These are phyloP conservation scores for Neofusicoccum laricinum DNA, from an alignment of 2,329 filamentous ascomycete genomes.

Conservation along the genomic window DNA sequence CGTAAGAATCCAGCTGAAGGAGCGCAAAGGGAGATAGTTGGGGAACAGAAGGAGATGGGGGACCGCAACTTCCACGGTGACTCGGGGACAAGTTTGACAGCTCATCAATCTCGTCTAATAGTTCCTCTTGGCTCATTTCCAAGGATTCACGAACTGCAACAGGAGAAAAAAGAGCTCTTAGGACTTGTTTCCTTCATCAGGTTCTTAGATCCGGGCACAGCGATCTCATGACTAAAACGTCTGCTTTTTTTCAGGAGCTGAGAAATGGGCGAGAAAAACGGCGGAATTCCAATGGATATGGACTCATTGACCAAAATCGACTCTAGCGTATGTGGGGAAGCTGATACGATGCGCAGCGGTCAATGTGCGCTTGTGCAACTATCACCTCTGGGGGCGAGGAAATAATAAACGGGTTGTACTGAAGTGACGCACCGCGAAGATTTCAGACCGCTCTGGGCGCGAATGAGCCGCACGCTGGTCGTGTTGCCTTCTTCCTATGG, in stretches of 20 bases:
- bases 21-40: neutral
- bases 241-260: neutral
- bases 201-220: too few species aligned
- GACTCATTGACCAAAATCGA: constrained; percentile 16
- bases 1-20: neutral
- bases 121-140: too few species aligned
- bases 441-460: neutral
- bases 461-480: too few species aligned
- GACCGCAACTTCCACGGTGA: too few species aligned
- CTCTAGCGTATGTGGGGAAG: constrained; percentile 20
- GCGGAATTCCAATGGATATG: neutral
- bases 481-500: neutral
- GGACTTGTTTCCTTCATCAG: too few species aligned
- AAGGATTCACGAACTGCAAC: too few species aligned
- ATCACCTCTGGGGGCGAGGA: neutral
- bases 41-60: too few species aligned
- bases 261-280: neutral
- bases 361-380: constrained; percentile 5
- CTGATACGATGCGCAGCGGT: neutral
- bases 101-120: too few species aligned
- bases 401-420: constrained; percentile 10
- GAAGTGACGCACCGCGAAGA: neutral
- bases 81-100: too few species aligned
- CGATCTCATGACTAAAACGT: neutral
- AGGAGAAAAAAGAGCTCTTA: too few species aligned